These are phyloP conservation scores for Candida dajiaensis DNA, from an alignment of 805 yeast genomes.

Conservation along the genomic window DNA sequence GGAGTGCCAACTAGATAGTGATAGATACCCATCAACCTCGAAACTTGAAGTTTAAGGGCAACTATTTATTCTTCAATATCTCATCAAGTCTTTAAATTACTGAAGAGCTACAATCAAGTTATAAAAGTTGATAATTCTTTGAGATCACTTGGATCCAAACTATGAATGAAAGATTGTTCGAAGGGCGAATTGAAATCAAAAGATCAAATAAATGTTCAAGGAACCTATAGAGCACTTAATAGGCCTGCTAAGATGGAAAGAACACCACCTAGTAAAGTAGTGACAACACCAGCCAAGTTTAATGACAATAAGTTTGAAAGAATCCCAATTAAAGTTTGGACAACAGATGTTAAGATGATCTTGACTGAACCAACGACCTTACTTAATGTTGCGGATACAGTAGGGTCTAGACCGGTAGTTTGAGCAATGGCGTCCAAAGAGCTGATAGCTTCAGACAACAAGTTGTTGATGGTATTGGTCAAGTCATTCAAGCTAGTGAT, in stretches of 20 bases:
- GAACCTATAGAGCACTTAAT: slow-evolving; percentile 2
- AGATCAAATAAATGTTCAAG: background rate
- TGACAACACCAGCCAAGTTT: slow-evolving; percentile 15
- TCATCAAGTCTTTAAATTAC: too few species aligned
- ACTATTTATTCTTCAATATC: too few species aligned
- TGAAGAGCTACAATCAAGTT: too few species aligned
- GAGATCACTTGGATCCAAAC: background rate
- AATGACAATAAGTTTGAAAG: slow-evolving; percentile 5
- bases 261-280: slow-evolving; percentile 11
- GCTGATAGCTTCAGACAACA: slow-evolving; percentile 6
- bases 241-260: slow-evolving; percentile 4
- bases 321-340: slow-evolving; percentile 3
- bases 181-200: background rate
- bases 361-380: slow-evolving; percentile 1
- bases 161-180: background rate
- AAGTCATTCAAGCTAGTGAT: slow-evolving; percentile 6
- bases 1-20: too few species aligned
- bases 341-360: slow-evolving; percentile 3
- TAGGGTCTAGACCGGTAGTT: slow-evolving; percentile 5
- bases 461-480: slow-evolving; percentile 5
- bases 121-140: too few species aligned
- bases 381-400: slow-evolving; percentile 3
- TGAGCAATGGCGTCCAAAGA: slow-evolving; percentile 7
- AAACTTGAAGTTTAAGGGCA: too few species aligned
- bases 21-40: too few species aligned